These are phyloP conservation scores for Entomophthora muscae DNA, from an alignment of 371 early-diverging fungal genomes.

Conservation along the genomic window DNA sequence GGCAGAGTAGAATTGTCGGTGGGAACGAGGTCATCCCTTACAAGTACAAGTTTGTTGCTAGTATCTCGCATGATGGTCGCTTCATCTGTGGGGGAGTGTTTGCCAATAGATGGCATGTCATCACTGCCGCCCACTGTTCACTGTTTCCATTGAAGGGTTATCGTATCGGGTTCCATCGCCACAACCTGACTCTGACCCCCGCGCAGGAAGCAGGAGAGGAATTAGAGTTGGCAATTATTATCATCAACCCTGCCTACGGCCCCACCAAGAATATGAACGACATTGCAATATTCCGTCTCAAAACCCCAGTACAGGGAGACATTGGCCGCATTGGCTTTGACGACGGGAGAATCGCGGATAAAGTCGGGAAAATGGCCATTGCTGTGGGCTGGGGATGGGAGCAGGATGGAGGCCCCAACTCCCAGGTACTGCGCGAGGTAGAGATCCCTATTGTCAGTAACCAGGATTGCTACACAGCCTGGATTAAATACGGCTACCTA, in stretches of 20 bases:
- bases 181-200: background rate
- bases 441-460: background rate
- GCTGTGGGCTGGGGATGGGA: conserved; percentile 6
- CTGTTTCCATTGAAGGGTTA: background rate
- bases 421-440: background rate
- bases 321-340: background rate
- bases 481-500: background rate
- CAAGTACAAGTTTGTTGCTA: conserved; percentile 2
- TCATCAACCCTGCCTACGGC: background rate
- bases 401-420: background rate
- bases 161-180: background rate
- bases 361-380: background rate
- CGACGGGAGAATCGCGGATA: background rate
- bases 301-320: background rate
- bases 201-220: background rate
- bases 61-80: background rate
- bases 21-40: conserved; percentile 1
- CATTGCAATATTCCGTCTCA: background rate
- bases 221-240: background rate
- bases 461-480: background rate
- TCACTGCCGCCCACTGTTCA: conserved; percentile 8
- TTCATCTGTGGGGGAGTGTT: conserved; percentile 2
- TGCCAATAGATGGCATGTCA: background rate
- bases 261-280: background rate
- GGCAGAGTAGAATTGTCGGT: background rate